Evolutionary conservation across 1,139 yeast species (phyloP), one percentile per base, ranked within the genome.

Genomic region (Blastobotrys buckinghamii): DNA sequence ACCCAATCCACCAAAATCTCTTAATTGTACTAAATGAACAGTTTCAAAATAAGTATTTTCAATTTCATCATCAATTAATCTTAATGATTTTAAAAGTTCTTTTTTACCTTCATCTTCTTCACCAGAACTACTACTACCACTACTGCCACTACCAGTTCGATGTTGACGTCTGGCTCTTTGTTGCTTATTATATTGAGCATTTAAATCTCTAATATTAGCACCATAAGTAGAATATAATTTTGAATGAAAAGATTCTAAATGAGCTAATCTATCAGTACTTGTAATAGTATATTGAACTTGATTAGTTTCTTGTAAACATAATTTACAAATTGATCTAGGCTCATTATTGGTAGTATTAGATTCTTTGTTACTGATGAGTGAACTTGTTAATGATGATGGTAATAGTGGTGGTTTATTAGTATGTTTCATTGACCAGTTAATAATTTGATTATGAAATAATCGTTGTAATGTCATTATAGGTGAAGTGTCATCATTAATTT

Each of bases 391-490:
- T 13, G 36, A 8, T 4, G 27, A 29, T 19, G 43, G 43, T 24
- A 40, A 15, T 10, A 29, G 9, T 29, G 43, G 43, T 6, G 24
- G 26, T 16, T 13, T 20, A 6, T 20, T 13, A 6, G 30, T 13
- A 5, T 17, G 16, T 12, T 22, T 7, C 32, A 24, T 39, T 17
- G 24, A 9, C 43, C 42, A 45, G 15, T 39, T 45, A 19, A 15
- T 20, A 5, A 45, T 43, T 29, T 39, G 30, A 26, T 43, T 45
- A 15, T 45, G 48, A 32, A 45, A 45, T 19, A 45, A 32, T 19
- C 44, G 38, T 33, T 45, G 48, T 24, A 45, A 27, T 7, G 48
- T 45, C 48, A 39, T 39, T 1, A 45, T 33, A 27, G 48, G 48
- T 22, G 40, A 39, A 2, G 40, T 45, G 17, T 45, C 48, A 15